phyloP scores from a whole-genome alignment of 2,329 filamentous ascomycete genomes.

The Passalora sequoiae region DNA sequence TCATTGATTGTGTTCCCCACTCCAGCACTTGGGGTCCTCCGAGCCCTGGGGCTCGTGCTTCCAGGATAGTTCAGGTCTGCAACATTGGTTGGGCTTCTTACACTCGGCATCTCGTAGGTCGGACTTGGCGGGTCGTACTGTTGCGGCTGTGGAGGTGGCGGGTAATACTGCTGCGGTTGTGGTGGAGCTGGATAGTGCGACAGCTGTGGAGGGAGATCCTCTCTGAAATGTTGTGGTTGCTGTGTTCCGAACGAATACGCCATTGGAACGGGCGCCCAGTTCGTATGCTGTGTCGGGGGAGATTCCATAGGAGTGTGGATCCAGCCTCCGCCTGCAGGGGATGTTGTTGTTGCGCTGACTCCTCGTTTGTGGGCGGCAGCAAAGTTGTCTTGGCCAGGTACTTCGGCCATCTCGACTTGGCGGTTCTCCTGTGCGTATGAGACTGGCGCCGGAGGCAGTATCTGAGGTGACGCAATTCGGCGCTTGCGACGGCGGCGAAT shows the following conservation, averaged over 20 bases:
- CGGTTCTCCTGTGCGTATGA: too few relatives aligned
- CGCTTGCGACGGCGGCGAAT: constrained; percentile 35
- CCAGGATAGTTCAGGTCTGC: neutral
- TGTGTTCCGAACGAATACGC: neutral
- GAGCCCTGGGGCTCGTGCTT: neutral
- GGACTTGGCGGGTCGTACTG: neutral
- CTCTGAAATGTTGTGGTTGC: constrained; percentile 4
- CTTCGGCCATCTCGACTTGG: too few relatives aligned
- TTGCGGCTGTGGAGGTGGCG: constrained; percentile 5
- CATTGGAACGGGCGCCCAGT: constrained; percentile 1
- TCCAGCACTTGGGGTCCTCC: neutral
- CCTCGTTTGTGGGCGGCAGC: too few relatives aligned
- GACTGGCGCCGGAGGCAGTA: too few relatives aligned
- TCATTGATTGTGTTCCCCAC: neutral
- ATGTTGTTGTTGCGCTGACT: too few relatives aligned
- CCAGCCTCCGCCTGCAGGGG: too few relatives aligned
- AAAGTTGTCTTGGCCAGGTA: too few relatives aligned
- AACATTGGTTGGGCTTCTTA: constrained; percentile 4
- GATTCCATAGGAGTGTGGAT: too few relatives aligned
- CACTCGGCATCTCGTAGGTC: constrained; percentile 10
- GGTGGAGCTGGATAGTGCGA: constrained; percentile 15
- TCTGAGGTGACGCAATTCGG: too few relatives aligned
- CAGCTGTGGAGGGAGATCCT: constrained; percentile 1
- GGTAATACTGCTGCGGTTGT: constrained; percentile 8
- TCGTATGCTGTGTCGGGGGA: constrained; percentile 5